Evolutionary conservation across 2,329 filamentous ascomycete genomes (phyloP).

Genomic region (Cladosporium phlei): DNA sequence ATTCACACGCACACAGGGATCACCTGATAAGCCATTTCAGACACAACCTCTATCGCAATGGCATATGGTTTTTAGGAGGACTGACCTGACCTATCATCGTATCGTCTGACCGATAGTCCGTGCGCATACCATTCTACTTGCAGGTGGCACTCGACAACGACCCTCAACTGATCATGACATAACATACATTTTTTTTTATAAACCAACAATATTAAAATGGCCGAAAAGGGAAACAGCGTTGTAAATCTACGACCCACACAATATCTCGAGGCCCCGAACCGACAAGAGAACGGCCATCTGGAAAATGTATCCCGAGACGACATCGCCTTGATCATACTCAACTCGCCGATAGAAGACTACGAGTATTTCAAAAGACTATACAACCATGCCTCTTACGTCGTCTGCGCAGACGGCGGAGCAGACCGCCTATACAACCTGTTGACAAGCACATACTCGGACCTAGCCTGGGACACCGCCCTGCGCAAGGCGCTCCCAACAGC

Average conservation of each 20-base stretch:
- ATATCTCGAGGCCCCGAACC: constrained; percentile 17
- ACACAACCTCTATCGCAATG: too few relatives aligned
- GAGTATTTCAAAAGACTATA: constrained; percentile 47
- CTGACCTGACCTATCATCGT: too few relatives aligned
- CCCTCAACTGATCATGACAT: too few relatives aligned
- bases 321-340: constrained; percentile 53
- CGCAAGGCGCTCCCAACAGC: constrained; percentile 42
- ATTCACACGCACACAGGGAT: too few relatives aligned
- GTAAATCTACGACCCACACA: constrained; percentile 19
- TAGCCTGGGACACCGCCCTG: constrained; percentile 19
- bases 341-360: constrained; percentile 54
- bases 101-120: too few relatives aligned
- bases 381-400: constrained; percentile 54
- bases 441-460: constrained; percentile 19
- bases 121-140: too few relatives aligned
- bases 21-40: too few relatives aligned
- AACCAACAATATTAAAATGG: background rate
- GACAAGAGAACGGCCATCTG: constrained; percentile 3
- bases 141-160: too few relatives aligned
- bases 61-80: too few relatives aligned
- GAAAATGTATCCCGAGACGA: constrained; percentile 7
- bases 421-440: constrained; percentile 63
- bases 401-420: constrained; percentile 89
- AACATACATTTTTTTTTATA: background rate
- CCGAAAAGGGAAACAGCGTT: background rate